A percentile compares a stretch with the other conserved stretches of the same genome.
phyloP scores from a whole-genome alignment of 768 basidiomycete genomes.

The Lyophyllum shimeji region DNA sequence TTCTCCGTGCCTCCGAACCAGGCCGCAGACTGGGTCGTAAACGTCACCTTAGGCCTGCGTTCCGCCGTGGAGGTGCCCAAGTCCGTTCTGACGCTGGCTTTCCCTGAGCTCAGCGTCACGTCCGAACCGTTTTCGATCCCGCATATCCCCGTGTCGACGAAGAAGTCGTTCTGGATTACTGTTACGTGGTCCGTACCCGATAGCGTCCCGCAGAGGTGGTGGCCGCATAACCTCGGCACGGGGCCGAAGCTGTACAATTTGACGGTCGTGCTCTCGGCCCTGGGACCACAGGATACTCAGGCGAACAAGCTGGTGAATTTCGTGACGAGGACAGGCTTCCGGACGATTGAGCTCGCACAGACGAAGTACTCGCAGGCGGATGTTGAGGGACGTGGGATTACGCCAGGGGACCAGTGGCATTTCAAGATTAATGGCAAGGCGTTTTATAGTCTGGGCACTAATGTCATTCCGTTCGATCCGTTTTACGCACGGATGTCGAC shows the following conservation, averaged over 20 bases:
- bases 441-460: conserved; percentile 56
- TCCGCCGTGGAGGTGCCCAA: conserved; percentile 34
- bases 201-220: conserved; percentile 49
- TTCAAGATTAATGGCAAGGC: conserved; percentile 58
- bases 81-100: conserved; percentile 39
- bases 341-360: conserved; percentile 56
- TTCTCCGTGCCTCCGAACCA: conserved; percentile 44
- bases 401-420: conserved; percentile 61
- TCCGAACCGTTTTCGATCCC: conserved; percentile 32
- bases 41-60: conserved; percentile 49
- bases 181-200: conserved; percentile 48
- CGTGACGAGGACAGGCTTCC: conserved; percentile 52
- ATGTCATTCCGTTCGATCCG: conserved; percentile 61
- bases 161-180: conserved; percentile 37
- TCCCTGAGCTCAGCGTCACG: conserved; percentile 45
- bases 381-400: conserved; percentile 45
- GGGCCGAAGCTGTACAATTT: conserved; percentile 56
- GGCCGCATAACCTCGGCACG: conserved; percentile 53
- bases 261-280: conserved; percentile 36
- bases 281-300: conserved; percentile 1
- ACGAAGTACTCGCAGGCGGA: conserved; percentile 45
- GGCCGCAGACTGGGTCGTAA: conserved; percentile 53
- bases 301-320: conserved; percentile 30
- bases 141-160: conserved; percentile 21
- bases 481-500: conserved; percentile 53